Conservation (phyloP, 192 early-diverging fungal species). For the Backusella parvicylindrica region DNA sequence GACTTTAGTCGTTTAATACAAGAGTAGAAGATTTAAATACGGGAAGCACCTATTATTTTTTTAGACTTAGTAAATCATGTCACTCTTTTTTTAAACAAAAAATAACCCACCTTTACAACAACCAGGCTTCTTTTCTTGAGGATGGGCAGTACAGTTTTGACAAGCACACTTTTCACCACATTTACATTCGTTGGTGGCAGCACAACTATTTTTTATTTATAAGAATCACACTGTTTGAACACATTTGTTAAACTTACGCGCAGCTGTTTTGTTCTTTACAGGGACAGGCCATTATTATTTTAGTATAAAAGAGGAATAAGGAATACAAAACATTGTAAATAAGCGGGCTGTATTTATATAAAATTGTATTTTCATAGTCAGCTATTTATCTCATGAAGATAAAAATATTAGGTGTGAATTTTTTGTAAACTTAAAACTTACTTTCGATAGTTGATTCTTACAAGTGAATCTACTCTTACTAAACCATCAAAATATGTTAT, state of each 20-base stretch:
- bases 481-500: no score
- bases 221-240: not conserved
- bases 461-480: no score
- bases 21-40: not conserved
- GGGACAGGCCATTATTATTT: conserved; percentile 1
- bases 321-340: not conserved
- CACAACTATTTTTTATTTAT: not conserved
- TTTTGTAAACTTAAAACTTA: not conserved
- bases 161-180: conserved; percentile 4
- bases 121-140: not conserved
- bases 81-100: not conserved
- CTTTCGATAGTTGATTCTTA: no score
- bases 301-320: not conserved
- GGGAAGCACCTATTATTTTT: not conserved
- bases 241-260: not conserved
- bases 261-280: not conserved
- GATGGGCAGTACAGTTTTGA: not conserved
- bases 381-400: not conserved
- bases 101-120: not conserved
- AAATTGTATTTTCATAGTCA: not conserved
- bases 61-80: not conserved
- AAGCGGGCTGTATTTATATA: not conserved
- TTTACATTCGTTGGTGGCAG: not conserved
- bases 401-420: not conserved
- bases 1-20: not conserved